Percentiles rank a stretch among this genome's conserved stretches.
These are phyloP conservation scores for Phlyctochytrium arcticum DNA, from an alignment of 192 early-diverging fungal species.

Conservation along the genomic window DNA sequence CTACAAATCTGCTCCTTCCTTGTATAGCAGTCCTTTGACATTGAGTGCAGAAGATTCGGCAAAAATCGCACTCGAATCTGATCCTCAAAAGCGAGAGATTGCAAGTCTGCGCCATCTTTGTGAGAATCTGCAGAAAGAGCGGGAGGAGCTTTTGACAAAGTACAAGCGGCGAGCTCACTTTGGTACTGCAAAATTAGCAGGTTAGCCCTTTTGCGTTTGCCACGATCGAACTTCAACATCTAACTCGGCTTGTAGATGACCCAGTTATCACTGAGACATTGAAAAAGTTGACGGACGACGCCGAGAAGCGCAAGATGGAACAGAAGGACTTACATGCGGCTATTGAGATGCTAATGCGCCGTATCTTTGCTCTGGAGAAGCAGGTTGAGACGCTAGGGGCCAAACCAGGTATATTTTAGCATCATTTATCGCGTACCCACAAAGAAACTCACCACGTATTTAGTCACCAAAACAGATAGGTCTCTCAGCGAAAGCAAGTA, in stretches of 20 bases:
- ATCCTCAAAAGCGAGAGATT: neutral
- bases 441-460: too few species aligned
- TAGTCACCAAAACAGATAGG: slow-evolving; percentile 14
- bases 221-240: neutral
- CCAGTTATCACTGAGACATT: neutral
- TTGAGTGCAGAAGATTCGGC: neutral
- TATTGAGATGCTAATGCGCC: slow-evolving; percentile 9
- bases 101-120: neutral
- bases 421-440: too few species aligned
- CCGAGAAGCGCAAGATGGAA: slow-evolving; percentile 2
- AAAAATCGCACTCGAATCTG: neutral
- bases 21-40: neutral
- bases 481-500: slow-evolving; percentile 11
- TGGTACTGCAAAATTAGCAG: neutral
- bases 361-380: slow-evolving; percentile 7
- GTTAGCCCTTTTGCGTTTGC: neutral
- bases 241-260: neutral
- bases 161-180: slow-evolving; percentile 16
- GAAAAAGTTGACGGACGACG: slow-evolving; percentile 12
- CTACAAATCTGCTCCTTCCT: neutral
- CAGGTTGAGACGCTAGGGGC: slow-evolving; percentile 13
- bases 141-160: slow-evolving; percentile 1
- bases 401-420: slow-evolving; percentile 19
- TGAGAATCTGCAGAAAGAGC: neutral
- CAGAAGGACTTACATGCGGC: slow-evolving; percentile 14